Conservation (phyloP, 163 green algal genomes). For the Volvox carteri region DNA sequence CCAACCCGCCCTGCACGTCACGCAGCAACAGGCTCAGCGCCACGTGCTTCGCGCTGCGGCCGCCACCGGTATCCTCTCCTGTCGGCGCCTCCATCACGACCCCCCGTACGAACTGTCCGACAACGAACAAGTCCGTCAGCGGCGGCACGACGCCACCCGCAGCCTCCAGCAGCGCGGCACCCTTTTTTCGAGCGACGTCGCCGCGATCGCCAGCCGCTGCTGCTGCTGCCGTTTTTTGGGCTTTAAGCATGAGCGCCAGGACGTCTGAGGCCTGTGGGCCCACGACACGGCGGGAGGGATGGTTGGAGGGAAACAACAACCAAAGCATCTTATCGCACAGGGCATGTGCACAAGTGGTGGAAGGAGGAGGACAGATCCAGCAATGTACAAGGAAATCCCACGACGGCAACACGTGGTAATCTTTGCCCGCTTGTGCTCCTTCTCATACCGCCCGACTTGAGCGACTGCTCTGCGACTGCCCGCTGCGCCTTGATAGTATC, state of each 20-base stretch:
- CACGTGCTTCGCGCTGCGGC: conserved; percentile 39
- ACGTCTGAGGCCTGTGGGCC: conserved; percentile 86
- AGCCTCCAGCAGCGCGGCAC: conserved; percentile 41
- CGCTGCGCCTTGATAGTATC: too few species aligned
- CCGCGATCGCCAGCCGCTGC: neutral
- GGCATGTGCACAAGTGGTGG: too few species aligned
- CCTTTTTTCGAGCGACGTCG: conserved; percentile 48
- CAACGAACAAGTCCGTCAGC: conserved; percentile 83
- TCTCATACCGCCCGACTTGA: too few species aligned
- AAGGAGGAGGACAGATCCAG: too few species aligned
- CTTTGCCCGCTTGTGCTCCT: too few species aligned
- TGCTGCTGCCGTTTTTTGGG: neutral
- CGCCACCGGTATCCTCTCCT: conserved; percentile 5
- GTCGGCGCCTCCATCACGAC: conserved; percentile 66
- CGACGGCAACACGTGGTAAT: too few species aligned
- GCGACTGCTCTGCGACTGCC: too few species aligned
- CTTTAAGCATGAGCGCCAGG: conserved; percentile 64
- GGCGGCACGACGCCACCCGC: conserved; percentile 51
- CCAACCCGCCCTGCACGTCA: conserved; percentile 33
- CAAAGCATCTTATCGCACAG: too few species aligned
- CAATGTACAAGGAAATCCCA: too few species aligned
- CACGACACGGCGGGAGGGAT: too few species aligned
- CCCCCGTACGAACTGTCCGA: conserved; percentile 90
- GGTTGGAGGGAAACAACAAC: too few species aligned
- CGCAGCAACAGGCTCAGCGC: conserved; percentile 46